Base-by-base conservation (phyloP, 2,329 filamentous ascomycete species). In the Cercospora brassicicola region DNA sequence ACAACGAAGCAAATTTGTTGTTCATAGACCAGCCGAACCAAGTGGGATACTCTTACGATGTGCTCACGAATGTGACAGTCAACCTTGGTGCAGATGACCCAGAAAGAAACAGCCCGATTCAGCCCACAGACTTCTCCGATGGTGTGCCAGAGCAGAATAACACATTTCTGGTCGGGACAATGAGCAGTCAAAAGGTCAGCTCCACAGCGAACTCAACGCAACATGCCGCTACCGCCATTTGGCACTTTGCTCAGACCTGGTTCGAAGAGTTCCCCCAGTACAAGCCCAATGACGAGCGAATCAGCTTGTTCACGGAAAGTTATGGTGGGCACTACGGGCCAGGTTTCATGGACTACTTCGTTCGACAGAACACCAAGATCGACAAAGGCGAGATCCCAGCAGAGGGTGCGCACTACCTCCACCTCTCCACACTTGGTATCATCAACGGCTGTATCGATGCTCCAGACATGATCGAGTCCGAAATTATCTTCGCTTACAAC, bases 281-380 rank as follows among this genome's bases (percentile, higher is more conserved):
- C 69, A 77, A 77, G 67, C 78, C 82, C 1, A 79, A 88, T 18
- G 86, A 86, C 4, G 74, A 77, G 64, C 72, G 73, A 5, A 83
- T 92, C 63, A 88, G 89, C 72, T 79, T 92, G 4, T 91, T 90
- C 69, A 85, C 88, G 0, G 89, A 92, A 76, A 90, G 88, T 73
- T 92, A 92, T 75, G 90, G 90, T 18, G 90, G 90, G 53, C 84
- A 85, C 72, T 75, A 75, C 26, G 75, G 76, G 15, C 67, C 71
- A 7, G 79, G 83, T 20, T 88, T 88, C 77, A 87, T 82, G 78
- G 81, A 83, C 65, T 84, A 87, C 75, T 88, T 89, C 76, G 81
- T 86, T 63, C 79, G 87, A 23, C 84, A 89, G 72, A 89, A 88
- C 69, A 75, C 83, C 60, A 79, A 82, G 65, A 88, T 89, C 70